Base-by-base conservation (phyloP, 768 basidiomycete species). In the Pholiota molesta region DNA sequence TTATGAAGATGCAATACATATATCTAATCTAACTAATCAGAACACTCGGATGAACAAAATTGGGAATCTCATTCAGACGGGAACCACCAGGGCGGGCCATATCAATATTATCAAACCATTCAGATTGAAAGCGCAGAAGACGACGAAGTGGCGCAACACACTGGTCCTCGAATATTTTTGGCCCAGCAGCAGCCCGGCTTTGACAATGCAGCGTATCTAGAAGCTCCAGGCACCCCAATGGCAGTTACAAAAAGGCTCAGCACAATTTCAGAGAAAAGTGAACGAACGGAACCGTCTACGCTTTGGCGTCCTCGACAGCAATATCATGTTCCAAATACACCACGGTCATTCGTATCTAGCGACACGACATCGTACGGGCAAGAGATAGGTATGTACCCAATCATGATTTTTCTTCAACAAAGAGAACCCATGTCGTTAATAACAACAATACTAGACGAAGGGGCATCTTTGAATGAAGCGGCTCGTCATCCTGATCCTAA, bases 231-330 rank as follows among this genome's bases (percentile, higher is more conserved):
- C 52, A 63, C 74, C 10, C 73, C 73, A 13, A 65, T 61, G 26
- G 73, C 72, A 11, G 64, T 60, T 26, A 58, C 62, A 14, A 75
- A 71, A 40, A 68, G 70, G 54, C 74, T 91, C 61, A 88, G 84
- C 61, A 89, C 86, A 4, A 92, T 92, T 62, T 79, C 83, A 23
- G 90, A 92, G 74, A 75, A 72, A 51, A 87, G 89, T 16, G 90
- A 92, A 69, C 79, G 79, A 35, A 86, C 89, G 37, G 88, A 87
- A 63, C 76, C 79, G 37, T 83, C 85, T 14, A 78, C 80, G 16
- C 75, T 77, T 44, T 82, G 81, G 78, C 78, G 78, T 29, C 76
- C 80, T 29, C 74, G 74, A 42, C 78, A 77, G 55, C 77, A 78
- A 42, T 73, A 79, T 31, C 64, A 74, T 33, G 65, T 74, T 33